Conservation (phyloP, 2,329 filamentous ascomycete species). For the Amphichorda felina region DNA sequence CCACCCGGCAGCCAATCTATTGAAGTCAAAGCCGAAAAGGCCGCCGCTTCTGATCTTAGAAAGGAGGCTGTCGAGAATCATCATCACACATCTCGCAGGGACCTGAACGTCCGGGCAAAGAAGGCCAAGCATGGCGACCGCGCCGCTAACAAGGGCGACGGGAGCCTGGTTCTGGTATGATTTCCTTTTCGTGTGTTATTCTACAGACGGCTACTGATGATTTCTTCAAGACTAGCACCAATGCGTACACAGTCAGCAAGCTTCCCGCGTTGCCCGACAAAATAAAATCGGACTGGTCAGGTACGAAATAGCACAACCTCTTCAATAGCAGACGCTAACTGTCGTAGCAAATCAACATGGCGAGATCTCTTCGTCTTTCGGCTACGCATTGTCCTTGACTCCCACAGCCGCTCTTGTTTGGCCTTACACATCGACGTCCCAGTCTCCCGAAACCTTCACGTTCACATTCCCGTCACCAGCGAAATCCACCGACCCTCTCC, state of each 20-base stretch:
- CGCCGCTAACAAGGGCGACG: slow-evolving; percentile 50
- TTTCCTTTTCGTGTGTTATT: background rate
- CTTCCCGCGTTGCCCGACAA: slow-evolving; percentile 72
- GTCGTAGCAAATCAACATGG: slow-evolving; percentile 50
- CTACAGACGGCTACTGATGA: background rate
- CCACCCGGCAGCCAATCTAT: slow-evolving; percentile 8
- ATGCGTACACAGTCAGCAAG: slow-evolving; percentile 76
- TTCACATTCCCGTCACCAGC: slow-evolving; percentile 69
- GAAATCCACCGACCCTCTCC: slow-evolving; percentile 58
- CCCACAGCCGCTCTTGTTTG: slow-evolving; percentile 77
- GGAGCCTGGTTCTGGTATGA: slow-evolving; percentile 52
- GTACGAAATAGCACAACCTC: slow-evolving; percentile 31
- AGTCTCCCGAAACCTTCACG: slow-evolving; percentile 64
- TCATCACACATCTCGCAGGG: slow-evolving; percentile 28
- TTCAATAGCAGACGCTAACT: background rate
- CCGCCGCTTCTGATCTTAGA: background rate
- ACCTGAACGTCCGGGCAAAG: slow-evolving; percentile 49
- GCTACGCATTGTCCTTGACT: slow-evolving; percentile 71
- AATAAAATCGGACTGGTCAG: slow-evolving; percentile 52
- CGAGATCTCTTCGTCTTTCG: slow-evolving; percentile 51
- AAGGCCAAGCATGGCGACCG: slow-evolving; percentile 53
- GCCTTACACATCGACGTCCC: slow-evolving; percentile 64
- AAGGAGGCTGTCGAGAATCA: slow-evolving; percentile 25
- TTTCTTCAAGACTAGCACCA: slow-evolving; percentile 59
- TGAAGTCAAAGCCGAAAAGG: slow-evolving; percentile 29